Evolutionary conservation across 2,329 filamentous ascomycete species (phyloP), one percentile per base, ranked within the genome.

Genomic region (Stenocarpella maydis): DNA sequence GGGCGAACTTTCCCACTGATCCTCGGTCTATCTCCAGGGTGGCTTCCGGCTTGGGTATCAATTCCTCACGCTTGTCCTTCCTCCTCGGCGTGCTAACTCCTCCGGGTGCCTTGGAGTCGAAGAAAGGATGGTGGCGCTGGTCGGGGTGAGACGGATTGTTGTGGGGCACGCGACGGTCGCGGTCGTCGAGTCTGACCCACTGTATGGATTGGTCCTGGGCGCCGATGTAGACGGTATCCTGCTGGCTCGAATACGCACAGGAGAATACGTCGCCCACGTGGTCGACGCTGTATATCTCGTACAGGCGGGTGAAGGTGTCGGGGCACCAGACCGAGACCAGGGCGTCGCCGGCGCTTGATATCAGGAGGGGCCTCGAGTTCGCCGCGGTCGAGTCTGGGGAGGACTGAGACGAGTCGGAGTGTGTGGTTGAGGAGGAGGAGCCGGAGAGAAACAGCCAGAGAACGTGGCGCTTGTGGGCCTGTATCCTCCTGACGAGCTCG

Each of bases 231-330:
- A 97, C 87, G 0, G 92, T 97, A 74, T 95, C 88, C 75, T 93
- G 85, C 73, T 90, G 87, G 8, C 89, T 83, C 4, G 94, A 97
- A 79, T 97, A 98, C 1, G 91, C 92, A n/a, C 97, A 91, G 74
- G 94, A 97, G 79, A 98, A 98, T 70, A 99, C 90, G 81, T 99
- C 96, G 70, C 96, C 96, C 49, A 97, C 92, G 75, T 98, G 96
- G 80, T 97, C 95, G 60, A 91, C 91, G 72, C 94, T 97, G 83
- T 97, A 97, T 71, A 98, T 92, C 72, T 96, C 94, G 82, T 95
- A 96, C 0, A 96, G 85, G 34, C 92, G 90, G 68, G 87, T 87
- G 78, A 97, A 90, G 7, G 89, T 91, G 52, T 84, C 86, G 2
- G 95, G 92, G 75, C 90, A 91, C 96, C 96, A 99, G 50, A 97